Conservation (phyloP, 495 filamentous ascomycete species). For the Xylaria curta region DNA sequence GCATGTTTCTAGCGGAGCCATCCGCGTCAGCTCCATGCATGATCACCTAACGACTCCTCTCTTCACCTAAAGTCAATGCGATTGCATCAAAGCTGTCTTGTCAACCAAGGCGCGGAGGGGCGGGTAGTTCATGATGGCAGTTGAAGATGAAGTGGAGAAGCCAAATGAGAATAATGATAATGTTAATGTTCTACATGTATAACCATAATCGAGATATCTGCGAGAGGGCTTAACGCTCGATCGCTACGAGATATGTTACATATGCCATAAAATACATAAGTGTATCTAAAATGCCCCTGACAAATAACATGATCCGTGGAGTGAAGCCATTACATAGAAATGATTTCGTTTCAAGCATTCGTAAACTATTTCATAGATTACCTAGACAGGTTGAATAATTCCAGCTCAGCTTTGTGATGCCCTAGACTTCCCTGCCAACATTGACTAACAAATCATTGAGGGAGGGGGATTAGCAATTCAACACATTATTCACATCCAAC, state of each 20-base stretch:
- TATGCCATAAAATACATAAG: neutral
- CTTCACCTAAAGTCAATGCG: neutral
- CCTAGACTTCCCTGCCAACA: neutral
- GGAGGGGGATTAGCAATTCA: neutral
- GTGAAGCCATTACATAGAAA: neutral
- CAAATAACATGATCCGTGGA: too few species aligned
- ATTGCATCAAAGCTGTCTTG: neutral
- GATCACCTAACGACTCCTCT: neutral
- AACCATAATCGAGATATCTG: neutral
- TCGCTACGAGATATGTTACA: neutral
- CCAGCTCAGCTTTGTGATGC: neutral
- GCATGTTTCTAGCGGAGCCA: neutral
- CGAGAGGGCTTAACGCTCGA: neutral
- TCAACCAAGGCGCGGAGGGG: neutral
- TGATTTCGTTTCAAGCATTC: neutral
- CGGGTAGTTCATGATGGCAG: neutral
- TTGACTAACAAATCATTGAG: neutral
- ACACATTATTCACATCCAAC: neutral
- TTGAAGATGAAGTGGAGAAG: neutral
- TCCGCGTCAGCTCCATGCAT: neutral
- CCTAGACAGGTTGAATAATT: neutral
- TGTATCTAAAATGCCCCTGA: neutral
- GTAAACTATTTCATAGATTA: neutral
- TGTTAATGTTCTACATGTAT: neutral
- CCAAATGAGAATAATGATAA: constrained; percentile 9